Conservation (phyloP, 768 basidiomycete genomes). For the Chiua virens region DNA sequence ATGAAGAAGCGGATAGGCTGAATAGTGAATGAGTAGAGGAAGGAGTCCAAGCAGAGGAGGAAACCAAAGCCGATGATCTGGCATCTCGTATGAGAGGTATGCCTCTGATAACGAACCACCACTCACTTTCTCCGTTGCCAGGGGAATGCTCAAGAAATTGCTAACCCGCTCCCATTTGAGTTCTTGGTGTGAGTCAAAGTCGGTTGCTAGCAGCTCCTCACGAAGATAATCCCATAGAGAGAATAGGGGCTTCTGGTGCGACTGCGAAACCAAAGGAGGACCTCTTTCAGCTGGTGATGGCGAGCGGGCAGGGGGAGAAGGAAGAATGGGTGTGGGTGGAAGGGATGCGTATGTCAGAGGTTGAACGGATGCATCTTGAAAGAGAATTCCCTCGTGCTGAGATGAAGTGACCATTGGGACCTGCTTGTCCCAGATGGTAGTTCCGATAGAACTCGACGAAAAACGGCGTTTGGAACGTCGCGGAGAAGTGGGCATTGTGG, state of each 20-base stretch:
- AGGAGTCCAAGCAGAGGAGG: constrained; percentile 92
- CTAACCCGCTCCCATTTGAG: constrained; percentile 95
- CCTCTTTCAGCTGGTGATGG: constrained; percentile 21
- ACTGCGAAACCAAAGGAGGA: constrained; percentile 15
- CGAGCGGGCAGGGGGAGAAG: constrained; percentile 38
- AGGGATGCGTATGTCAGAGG: constrained; percentile 69
- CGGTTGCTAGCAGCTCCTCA: constrained; percentile 87
- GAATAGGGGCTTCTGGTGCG: constrained; percentile 51
- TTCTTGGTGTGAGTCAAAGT: constrained; percentile 92
- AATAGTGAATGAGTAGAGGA: constrained; percentile 97
- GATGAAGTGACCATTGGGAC: constrained; percentile 11
- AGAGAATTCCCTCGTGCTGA: constrained; percentile 7
- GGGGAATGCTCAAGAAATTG: constrained; percentile 90
- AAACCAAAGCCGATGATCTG: constrained; percentile 93
- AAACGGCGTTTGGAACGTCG: constrained; percentile 34
- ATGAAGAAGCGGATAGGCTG: constrained; percentile 84
- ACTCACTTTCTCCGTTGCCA: constrained; percentile 91
- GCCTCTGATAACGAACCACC: neutral
- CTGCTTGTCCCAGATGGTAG: constrained; percentile 23
- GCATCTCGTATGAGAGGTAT: neutral
- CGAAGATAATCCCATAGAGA: constrained; percentile 91
- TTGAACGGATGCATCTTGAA: constrained; percentile 15
- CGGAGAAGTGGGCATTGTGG: constrained; percentile 32
- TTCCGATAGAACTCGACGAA: constrained; percentile 27
- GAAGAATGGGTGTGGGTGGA: constrained; percentile 67